Conservation (phyloP, 768 basidiomycete genomes). For the Xerocomus spinulosus region DNA sequence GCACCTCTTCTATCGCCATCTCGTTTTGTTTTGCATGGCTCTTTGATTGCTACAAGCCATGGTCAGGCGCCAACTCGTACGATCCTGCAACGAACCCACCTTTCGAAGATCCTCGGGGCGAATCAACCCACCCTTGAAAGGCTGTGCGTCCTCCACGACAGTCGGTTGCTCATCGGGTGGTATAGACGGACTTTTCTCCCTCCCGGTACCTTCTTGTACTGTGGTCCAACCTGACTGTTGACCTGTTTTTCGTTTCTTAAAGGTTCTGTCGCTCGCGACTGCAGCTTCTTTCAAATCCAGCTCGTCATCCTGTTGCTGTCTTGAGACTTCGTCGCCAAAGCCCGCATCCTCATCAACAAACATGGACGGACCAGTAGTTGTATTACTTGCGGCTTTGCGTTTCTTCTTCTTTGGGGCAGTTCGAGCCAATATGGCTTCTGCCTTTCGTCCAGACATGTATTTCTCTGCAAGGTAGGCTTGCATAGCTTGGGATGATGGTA, state of each 20-base stretch:
- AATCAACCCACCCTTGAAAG: constrained; percentile 73
- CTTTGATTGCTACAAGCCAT: constrained; percentile 34
- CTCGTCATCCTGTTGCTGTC: constrained; percentile 53
- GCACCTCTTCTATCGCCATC: constrained; percentile 45
- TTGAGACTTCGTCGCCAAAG: constrained; percentile 50
- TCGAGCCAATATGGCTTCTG: constrained; percentile 86
- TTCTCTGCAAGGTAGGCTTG: constrained; percentile 84
- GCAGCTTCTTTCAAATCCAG: constrained; percentile 55
- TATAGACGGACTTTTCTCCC: constrained; percentile 49
- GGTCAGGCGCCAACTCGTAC: not conserved
- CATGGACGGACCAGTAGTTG: constrained; percentile 26
- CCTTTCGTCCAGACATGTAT: constrained; percentile 96
- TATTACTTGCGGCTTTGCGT: constrained; percentile 44
- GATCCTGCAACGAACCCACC: constrained; percentile 20
- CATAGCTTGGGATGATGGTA: constrained; percentile 32
- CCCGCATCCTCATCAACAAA: constrained; percentile 68
- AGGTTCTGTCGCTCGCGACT: constrained; percentile 68
- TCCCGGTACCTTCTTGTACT: constrained; percentile 47
- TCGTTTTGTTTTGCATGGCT: constrained; percentile 31
- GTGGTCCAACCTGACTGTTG: constrained; percentile 65
- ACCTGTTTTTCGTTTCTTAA: constrained; percentile 67
- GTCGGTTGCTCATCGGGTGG: constrained; percentile 67
- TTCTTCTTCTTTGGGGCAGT: constrained; percentile 59
- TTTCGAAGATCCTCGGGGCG: constrained; percentile 72
- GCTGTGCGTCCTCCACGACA: constrained; percentile 42